A percentile compares a stretch with the other conserved stretches of the same genome.
phyloP scores from a whole-genome alignment of 805 yeast species.

The Wickerhamiella slavikovae region DNA sequence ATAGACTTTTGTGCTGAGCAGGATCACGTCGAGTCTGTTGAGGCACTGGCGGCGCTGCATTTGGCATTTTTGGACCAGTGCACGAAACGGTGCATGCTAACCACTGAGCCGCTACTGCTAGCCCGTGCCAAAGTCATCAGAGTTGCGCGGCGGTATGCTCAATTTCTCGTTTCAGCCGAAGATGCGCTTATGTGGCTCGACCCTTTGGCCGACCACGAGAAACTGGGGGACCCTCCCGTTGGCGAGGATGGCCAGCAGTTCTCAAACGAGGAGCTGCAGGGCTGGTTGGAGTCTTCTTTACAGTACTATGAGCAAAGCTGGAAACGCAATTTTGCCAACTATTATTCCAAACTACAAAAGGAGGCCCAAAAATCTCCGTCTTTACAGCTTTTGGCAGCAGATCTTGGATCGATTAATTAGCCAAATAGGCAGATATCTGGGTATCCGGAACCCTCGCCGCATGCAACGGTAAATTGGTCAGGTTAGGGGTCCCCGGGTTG shows the following conservation, averaged over 20 bases:
- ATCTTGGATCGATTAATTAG: too few species aligned
- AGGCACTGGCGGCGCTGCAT: constrained; percentile 25
- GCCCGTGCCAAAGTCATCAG: constrained; percentile 23
- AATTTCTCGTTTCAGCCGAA: constrained; percentile 10
- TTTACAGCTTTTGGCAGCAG: too few species aligned
- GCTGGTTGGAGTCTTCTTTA: constrained; percentile 13
- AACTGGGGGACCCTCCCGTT: constrained; percentile 5
- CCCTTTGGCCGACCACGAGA: too few species aligned
- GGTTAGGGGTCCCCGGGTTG: too few species aligned
- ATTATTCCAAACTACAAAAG: too few species aligned
- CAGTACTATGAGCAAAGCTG: constrained; percentile 16
- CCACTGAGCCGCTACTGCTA: constrained; percentile 33
- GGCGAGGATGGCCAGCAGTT: constrained; percentile 9
- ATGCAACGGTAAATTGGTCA: too few species aligned
- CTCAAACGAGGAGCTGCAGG: constrained; percentile 11
- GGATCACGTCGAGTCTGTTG: constrained; percentile 20
- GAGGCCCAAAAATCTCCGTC: too few species aligned
- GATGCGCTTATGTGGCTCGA: constrained; percentile 11
- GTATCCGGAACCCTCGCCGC: too few species aligned
- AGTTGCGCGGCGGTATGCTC: constrained; percentile 14
- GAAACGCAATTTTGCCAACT: too few species aligned
- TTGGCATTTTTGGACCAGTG: constrained; percentile 41
- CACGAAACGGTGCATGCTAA: constrained; percentile 44
- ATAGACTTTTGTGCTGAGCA: constrained; percentile 18
- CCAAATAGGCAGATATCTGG: too few species aligned